A percentile compares a stretch with the other conserved stretches of the same genome.
phyloP scores from a whole-genome alignment of 371 early-diverging fungal species.

The Mortierella sp. region DNA sequence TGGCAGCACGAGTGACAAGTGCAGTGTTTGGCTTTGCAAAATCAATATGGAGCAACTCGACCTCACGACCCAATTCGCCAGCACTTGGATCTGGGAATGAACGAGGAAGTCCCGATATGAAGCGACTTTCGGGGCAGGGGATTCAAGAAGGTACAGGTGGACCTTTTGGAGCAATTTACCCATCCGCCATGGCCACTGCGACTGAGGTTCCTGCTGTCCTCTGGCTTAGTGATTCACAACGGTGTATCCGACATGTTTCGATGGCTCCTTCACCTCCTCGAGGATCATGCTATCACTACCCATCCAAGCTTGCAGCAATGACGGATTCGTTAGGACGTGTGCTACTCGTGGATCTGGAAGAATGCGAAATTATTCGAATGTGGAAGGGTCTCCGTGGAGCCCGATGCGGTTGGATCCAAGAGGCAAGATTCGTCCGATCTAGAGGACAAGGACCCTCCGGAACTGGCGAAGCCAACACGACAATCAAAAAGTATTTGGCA shows the following conservation, averaged over 20 bases:
- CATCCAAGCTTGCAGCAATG: constrained; percentile 63
- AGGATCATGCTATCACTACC: constrained; percentile 54
- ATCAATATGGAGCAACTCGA: constrained; percentile 63
- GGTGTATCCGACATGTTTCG: constrained; percentile 62
- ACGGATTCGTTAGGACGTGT: constrained; percentile 73
- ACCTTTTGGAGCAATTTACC: constrained; percentile 36
- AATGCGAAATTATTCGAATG: constrained; percentile 70
- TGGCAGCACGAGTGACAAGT: constrained; percentile 64
- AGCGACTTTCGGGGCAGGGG: constrained; percentile 35
- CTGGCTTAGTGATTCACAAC: constrained; percentile 56
- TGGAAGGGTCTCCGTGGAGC: constrained; percentile 78
- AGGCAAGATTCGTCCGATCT: constrained; percentile 21
- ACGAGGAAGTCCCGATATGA: constrained; percentile 26
- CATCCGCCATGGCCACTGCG: constrained; percentile 63
- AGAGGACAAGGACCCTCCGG: not conserved
- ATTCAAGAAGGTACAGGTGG: constrained; percentile 36
- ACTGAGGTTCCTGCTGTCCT: constrained; percentile 61
- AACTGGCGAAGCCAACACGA: not conserved
- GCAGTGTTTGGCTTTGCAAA: constrained; percentile 72
- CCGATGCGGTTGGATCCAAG: constrained; percentile 69
- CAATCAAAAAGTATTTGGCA: constrained; percentile 48
- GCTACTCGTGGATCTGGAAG: constrained; percentile 64
- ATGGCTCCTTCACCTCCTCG: constrained; percentile 60
- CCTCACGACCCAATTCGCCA: constrained; percentile 51
- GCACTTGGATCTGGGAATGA: constrained; percentile 44